Conservation (phyloP, 352 stramenopile genomes). For the Labyrinthula sp. region DNA sequence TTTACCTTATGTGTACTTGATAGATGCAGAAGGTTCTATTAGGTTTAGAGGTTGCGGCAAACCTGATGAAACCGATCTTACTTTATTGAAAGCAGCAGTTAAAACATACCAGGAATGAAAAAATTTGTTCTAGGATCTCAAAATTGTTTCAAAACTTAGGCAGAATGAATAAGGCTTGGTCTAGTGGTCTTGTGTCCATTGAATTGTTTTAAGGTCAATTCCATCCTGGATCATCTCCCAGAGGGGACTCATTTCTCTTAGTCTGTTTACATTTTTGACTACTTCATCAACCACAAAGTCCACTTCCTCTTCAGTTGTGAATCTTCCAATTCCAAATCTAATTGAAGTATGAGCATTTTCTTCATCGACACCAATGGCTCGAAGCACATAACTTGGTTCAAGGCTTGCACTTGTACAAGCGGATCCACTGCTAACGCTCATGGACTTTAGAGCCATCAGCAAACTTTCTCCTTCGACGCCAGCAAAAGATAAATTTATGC, state of each 20-base stretch:
- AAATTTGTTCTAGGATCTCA: no score
- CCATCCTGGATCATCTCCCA: slow-evolving; percentile 99
- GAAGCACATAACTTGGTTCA: slow-evolving; percentile 93
- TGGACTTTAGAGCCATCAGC: slow-evolving; percentile 88
- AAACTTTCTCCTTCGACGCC: slow-evolving; percentile 97
- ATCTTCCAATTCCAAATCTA: slow-evolving; percentile 84
- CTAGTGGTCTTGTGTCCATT: slow-evolving; percentile 61
- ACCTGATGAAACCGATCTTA: no score
- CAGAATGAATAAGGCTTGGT: slow-evolving; percentile 6
- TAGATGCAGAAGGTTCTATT: no score
- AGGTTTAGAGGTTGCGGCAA: no score
- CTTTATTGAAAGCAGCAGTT: no score
- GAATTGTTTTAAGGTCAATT: slow-evolving; percentile 96
- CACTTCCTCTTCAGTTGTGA: slow-evolving; percentile 91
- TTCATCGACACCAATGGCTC: slow-evolving; percentile 89
- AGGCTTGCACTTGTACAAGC: slow-evolving; percentile 87
- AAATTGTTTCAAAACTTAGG: neutral
- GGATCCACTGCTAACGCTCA: slow-evolving; percentile 84
- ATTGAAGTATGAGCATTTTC: slow-evolving; percentile 96
- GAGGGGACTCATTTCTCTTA: slow-evolving; percentile 93
- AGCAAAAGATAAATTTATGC: slow-evolving; percentile 95
- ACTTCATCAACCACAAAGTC: slow-evolving; percentile 81
- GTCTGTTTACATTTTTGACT: slow-evolving; percentile 69
- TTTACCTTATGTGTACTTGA: no score
- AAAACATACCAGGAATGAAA: no score